phyloP scores from a whole-genome alignment of 805 yeast species.

The Pichia gijzeniarum region DNA sequence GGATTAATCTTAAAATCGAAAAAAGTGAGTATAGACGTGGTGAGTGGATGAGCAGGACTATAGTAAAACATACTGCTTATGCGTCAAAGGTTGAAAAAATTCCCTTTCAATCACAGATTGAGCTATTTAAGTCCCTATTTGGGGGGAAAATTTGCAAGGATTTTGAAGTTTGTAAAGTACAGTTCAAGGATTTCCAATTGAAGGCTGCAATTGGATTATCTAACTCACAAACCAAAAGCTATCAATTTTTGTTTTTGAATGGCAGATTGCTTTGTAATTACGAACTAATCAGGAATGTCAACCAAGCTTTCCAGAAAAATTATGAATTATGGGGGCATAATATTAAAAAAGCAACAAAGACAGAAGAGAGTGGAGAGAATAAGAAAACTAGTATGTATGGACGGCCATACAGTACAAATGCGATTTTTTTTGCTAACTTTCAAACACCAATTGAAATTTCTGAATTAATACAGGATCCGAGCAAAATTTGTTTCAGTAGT shows the following conservation, averaged over 20 bases:
- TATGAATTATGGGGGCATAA: slow-evolving; percentile 12
- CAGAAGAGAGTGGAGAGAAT: slow-evolving; percentile 7
- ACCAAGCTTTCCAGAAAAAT: slow-evolving; percentile 22
- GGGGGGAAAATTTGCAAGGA: slow-evolving; percentile 24
- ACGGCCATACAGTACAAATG: slow-evolving; percentile 31
- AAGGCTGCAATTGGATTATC: slow-evolving; percentile 36
- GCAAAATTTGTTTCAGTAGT: slow-evolving; percentile 28
- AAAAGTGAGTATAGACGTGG: slow-evolving; percentile 1
- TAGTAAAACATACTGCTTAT: neutral
- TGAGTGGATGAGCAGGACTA: neutral
- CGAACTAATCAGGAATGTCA: slow-evolving; percentile 18
- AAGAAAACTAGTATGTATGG: slow-evolving; percentile 21
- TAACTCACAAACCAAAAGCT: slow-evolving; percentile 30
- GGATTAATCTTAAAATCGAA: slow-evolving; percentile 16
- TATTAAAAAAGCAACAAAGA: neutral
- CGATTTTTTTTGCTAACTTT: slow-evolving; percentile 34
- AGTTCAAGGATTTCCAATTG: slow-evolving; percentile 23
- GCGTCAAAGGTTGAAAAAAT: slow-evolving; percentile 1
- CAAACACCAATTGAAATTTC: slow-evolving; percentile 16
- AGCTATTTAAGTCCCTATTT: slow-evolving; percentile 25
- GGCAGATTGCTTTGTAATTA: slow-evolving; percentile 28
- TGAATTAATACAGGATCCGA: slow-evolving; percentile 38
- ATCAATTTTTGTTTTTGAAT: slow-evolving; percentile 44
- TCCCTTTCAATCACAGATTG: slow-evolving; percentile 6
- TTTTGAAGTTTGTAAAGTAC: slow-evolving; percentile 26